Conservation (phyloP, 306 rosid species). For the Trifolium fragiferum region DNA sequence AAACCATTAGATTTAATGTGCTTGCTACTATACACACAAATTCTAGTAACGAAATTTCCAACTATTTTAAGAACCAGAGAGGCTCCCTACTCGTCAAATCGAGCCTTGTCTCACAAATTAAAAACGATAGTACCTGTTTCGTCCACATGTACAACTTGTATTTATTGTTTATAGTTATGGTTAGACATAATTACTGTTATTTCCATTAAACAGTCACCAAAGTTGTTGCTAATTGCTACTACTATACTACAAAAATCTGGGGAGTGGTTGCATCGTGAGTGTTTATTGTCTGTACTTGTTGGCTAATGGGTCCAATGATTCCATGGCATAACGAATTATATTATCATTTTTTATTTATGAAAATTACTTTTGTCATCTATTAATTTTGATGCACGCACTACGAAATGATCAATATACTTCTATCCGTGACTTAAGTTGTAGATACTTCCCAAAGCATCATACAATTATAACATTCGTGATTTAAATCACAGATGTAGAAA, state of each 20-base stretch:
- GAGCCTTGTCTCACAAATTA: background rate
- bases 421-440: too few relatives aligned
- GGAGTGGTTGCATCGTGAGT: conserved; percentile 43
- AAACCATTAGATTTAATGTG: too few relatives aligned
- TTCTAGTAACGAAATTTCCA: too few relatives aligned
- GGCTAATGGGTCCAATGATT: conserved; percentile 28
- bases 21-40: too few relatives aligned
- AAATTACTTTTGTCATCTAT: too few relatives aligned
- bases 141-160: conserved; percentile 15
- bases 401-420: too few relatives aligned
- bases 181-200: conserved; percentile 15
- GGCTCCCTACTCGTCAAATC: background rate
- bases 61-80: too few relatives aligned
- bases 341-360: background rate
- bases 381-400: too few relatives aligned
- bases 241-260: conserved; percentile 39
- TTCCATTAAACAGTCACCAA: conserved; percentile 8
- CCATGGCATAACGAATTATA: background rate
- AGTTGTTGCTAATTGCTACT: conserved; percentile 15
- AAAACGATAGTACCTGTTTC: background rate
- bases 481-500: too few relatives aligned
- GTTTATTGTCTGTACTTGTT: conserved; percentile 43
- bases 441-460: too few relatives aligned
- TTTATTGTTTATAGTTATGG: conserved; percentile 18
- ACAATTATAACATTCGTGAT: too few relatives aligned